Conservation (phyloP, 2,329 filamentous ascomycete genomes). For the Esteya vermicola region DNA sequence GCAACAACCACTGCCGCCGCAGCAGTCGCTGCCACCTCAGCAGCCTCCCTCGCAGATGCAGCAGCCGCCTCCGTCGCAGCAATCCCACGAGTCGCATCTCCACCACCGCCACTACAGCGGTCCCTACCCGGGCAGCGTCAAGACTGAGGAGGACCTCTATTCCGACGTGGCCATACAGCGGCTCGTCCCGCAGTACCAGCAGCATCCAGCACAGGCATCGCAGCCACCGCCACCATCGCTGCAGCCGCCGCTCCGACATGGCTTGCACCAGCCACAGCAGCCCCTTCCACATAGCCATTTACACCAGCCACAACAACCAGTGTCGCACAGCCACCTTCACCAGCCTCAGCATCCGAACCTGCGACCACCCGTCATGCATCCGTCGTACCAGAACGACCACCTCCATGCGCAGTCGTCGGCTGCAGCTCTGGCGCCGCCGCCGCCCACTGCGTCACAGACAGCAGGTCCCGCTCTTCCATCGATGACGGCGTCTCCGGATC, state of each 20-base stretch:
- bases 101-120: slow-evolving; percentile 10
- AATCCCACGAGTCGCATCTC: too few relatives aligned
- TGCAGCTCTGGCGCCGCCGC: background rate
- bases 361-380: too few relatives aligned
- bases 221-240: slow-evolving; percentile 3
- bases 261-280: background rate
- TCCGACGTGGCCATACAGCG: slow-evolving; percentile 4
- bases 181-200: slow-evolving; percentile 4
- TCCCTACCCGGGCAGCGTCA: slow-evolving; percentile 3
- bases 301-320: too few relatives aligned
- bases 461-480: background rate
- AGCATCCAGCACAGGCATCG: slow-evolving; percentile 4
- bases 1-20: too few relatives aligned
- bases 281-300: slow-evolving; percentile 1
- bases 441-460: background rate
- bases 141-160: slow-evolving; percentile 9
- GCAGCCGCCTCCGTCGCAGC: too few relatives aligned
- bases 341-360: too few relatives aligned
- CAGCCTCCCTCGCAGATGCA: too few relatives aligned
- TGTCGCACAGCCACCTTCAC: too few relatives aligned
- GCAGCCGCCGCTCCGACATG: background rate
- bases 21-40: too few relatives aligned
- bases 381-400: too few relatives aligned
- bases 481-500: background rate
- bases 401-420: too few relatives aligned